phyloP scores from a whole-genome alignment of 495 filamentous ascomycete species.

The Pyronema domesticum region DNA sequence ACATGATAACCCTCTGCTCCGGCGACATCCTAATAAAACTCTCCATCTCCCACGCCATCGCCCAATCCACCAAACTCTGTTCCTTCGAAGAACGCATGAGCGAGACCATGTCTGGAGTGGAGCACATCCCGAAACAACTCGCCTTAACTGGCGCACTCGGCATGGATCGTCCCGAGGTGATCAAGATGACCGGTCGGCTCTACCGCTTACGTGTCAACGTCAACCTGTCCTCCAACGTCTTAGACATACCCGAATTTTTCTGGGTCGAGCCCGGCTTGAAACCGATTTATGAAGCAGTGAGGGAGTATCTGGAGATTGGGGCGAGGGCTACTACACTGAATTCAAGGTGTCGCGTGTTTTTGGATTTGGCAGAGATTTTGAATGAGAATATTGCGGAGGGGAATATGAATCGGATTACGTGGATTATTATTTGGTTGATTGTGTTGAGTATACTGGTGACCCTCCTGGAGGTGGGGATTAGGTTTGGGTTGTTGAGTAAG shows the following conservation, averaged over 20 bases:
- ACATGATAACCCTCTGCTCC: constrained; percentile 93
- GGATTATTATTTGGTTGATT: constrained; percentile 96
- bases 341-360: constrained; percentile 87
- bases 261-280: constrained; percentile 93
- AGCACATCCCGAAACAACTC: constrained; percentile 73
- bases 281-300: constrained; percentile 82
- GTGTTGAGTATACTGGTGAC: constrained; percentile 79
- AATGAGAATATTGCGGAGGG: constrained; percentile 81
- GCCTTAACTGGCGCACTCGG: constrained; percentile 80
- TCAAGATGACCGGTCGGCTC: constrained; percentile 71
- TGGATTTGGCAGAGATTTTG: constrained; percentile 90
- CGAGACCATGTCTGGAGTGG: constrained; percentile 78
- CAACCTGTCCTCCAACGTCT: constrained; percentile 92
- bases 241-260: constrained; percentile 97
- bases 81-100: constrained; percentile 97
- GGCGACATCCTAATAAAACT: constrained; percentile 99
- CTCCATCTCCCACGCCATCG: constrained; percentile 90
- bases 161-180: constrained; percentile 81
- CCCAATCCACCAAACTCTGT: constrained; percentile 89
- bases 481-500: constrained; percentile 57
- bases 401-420: constrained; percentile 85
- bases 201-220: constrained; percentile 94
- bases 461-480: constrained; percentile 66
- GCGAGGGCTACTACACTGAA: constrained; percentile 88
- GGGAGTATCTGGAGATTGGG: constrained; percentile 96